These are phyloP conservation scores for Boletus sp. DNA, from an alignment of 768 basidiomycete genomes.

Conservation along the genomic window DNA sequence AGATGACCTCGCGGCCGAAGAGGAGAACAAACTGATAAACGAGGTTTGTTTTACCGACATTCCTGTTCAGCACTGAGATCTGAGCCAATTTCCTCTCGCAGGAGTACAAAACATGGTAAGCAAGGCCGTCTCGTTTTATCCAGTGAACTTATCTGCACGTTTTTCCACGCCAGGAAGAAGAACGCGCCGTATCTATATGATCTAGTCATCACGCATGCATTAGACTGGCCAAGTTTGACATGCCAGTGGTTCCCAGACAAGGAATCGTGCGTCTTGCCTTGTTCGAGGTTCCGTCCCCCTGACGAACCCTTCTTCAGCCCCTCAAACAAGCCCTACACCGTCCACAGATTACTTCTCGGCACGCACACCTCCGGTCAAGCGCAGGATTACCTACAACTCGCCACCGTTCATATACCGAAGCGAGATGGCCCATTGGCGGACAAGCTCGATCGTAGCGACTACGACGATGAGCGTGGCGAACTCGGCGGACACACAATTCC, in stretches of 20 bases:
- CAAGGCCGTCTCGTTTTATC: constrained; percentile 6
- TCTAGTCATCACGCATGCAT: constrained; percentile 92
- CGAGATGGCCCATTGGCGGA: constrained; percentile 66
- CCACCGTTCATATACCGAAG: constrained; percentile 89
- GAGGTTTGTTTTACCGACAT: constrained; percentile 49
- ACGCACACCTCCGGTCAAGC: constrained; percentile 96
- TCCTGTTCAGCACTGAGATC: background rate
- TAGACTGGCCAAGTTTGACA: constrained; percentile 97
- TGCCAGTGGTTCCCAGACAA: constrained; percentile 99
- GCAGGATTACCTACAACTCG: constrained; percentile 94
- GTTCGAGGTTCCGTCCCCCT: background rate
- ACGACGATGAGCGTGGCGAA: constrained; percentile 92
- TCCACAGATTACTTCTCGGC: constrained; percentile 90
- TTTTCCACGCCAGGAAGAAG: constrained; percentile 66
- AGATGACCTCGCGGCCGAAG: constrained; percentile 78
- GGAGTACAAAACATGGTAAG: constrained; percentile 85
- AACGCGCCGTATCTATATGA: constrained; percentile 98
- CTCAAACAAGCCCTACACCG: constrained; percentile 88
- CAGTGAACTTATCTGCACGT: background rate
- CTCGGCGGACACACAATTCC: constrained; percentile 89
- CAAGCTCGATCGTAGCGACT: constrained; percentile 73
- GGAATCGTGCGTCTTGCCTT: constrained; percentile 65
- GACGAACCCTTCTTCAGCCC: constrained; percentile 50
- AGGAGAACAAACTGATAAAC: constrained; percentile 85
- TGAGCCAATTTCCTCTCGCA: constrained; percentile 28